Evolutionary conservation across 2,329 filamentous ascomycete species (phyloP).

Genomic region (Aspergillus floridensis): DNA sequence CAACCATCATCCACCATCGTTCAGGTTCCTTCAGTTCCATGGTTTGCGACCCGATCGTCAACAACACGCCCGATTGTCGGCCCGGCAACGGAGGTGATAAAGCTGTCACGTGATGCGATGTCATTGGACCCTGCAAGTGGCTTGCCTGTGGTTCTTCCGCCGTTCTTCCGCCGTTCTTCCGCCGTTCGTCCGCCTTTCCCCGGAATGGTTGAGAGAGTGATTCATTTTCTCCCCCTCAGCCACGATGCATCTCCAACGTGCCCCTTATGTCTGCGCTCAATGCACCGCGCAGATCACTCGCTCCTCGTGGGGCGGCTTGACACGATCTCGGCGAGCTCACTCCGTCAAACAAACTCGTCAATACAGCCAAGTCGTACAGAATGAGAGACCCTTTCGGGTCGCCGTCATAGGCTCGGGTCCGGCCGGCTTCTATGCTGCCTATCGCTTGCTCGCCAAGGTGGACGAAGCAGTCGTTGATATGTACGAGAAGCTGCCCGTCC

Average conservation of each 20-base stretch:
- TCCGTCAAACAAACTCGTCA: constrained; percentile 23
- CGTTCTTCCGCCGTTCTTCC: no score
- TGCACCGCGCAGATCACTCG: constrained; percentile 26
- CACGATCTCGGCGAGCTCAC: constrained; percentile 3
- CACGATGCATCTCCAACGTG: constrained; percentile 27
- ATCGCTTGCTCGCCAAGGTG: constrained; percentile 75
- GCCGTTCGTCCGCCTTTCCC: constrained; percentile 2
- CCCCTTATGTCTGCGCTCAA: constrained; percentile 29
- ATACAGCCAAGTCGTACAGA: constrained; percentile 31
- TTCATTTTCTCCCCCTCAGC: not conserved
- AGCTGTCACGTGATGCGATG: constrained; percentile 14
- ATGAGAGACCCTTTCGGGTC: constrained; percentile 64
- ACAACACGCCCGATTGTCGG: constrained; percentile 17
- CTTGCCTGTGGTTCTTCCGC: not conserved
- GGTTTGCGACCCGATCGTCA: constrained; percentile 12
- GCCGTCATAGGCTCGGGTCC: constrained; percentile 92
- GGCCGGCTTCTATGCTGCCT: constrained; percentile 92
- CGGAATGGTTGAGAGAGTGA: not conserved
- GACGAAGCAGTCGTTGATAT: constrained; percentile 77
- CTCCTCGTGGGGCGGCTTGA: constrained; percentile 7
- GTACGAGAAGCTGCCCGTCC: constrained; percentile 92
- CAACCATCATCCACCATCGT: no score
- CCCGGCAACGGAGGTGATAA: constrained; percentile 18
- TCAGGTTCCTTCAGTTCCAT: not conserved
- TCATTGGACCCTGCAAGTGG: constrained; percentile 7